phyloP scores from a whole-genome alignment of 1,139 yeast species.

The Kazachstania sp. region DNA sequence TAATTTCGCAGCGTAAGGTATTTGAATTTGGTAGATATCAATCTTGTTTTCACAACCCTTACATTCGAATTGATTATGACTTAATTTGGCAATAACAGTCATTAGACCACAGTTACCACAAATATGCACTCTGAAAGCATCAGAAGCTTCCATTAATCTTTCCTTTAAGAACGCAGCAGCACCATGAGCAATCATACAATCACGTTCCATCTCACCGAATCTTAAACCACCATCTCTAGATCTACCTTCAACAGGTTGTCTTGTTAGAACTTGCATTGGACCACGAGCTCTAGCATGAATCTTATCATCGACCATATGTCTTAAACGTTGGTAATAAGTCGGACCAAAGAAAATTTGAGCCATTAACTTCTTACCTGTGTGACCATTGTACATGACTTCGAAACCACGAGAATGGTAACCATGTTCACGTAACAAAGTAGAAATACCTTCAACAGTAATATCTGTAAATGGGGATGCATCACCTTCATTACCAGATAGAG shows the following conservation, averaged over 20 bases:
- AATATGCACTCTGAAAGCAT: slow-evolving; percentile 94
- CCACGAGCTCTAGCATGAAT: slow-evolving; percentile 99
- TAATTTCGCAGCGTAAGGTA: slow-evolving; percentile 95
- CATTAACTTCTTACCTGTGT: slow-evolving; percentile 94
- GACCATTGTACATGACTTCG: slow-evolving; percentile 97
- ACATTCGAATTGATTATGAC: slow-evolving; percentile 96
- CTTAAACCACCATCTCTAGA: slow-evolving; percentile 99
- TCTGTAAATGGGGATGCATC: slow-evolving; percentile 98
- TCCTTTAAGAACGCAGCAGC: slow-evolving; percentile 97
- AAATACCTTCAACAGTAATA: slow-evolving; percentile 94
- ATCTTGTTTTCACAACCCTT: slow-evolving; percentile 98
- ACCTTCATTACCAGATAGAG: slow-evolving; percentile 93
- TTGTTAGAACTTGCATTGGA: slow-evolving; percentile 93
- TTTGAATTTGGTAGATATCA: slow-evolving; percentile 92
- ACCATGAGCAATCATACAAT: slow-evolving; percentile 99
- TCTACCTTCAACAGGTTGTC: slow-evolving; percentile 99
- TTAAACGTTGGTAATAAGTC: slow-evolving; percentile 92
- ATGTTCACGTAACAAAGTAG: slow-evolving; percentile 82
- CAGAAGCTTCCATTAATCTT: slow-evolving; percentile 97
- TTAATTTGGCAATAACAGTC: slow-evolving; percentile 94
- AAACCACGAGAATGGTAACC: slow-evolving; percentile 98
- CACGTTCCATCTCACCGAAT: slow-evolving; percentile 99
- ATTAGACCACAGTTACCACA: slow-evolving; percentile 98
- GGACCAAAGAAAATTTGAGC: slow-evolving; percentile 99
- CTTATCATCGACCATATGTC: slow-evolving; percentile 99